These are phyloP conservation scores for Cystobasidium sp. DNA, from an alignment of 1,284 basidiomycete genomes.

Conservation along the genomic window DNA sequence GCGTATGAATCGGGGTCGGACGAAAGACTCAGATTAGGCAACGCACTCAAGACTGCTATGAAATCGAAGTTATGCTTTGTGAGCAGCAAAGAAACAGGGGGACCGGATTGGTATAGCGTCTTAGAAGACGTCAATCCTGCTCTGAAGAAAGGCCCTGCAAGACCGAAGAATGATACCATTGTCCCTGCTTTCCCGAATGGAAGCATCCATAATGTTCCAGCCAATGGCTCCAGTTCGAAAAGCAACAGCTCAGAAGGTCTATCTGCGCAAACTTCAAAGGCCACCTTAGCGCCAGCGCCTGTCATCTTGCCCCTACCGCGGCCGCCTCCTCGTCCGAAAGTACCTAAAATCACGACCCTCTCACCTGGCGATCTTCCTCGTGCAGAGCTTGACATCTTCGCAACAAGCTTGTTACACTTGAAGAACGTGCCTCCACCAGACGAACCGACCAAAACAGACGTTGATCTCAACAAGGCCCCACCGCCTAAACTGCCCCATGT, in stretches of 20 bases:
- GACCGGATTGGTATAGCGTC: neutral
- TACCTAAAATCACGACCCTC: neutral
- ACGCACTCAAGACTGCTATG: slow-evolving; percentile 3
- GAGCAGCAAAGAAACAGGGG: neutral
- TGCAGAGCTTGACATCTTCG: slow-evolving; percentile 16
- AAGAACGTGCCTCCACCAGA: slow-evolving; percentile 6
- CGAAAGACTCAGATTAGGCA: neutral
- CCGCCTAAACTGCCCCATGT: neutral
- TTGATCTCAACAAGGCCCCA: neutral
- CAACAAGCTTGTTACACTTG: slow-evolving; percentile 1
- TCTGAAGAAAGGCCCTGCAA: neutral
- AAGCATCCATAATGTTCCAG: too few species aligned
- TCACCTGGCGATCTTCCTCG: neutral
- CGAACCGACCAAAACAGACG: neutral
- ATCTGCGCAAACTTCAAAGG: neutral
- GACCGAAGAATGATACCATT: neutral
- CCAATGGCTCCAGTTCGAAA: too few species aligned
- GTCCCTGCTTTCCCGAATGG: too few species aligned
- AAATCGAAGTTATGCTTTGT: slow-evolving; percentile 2
- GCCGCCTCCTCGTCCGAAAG: neutral
- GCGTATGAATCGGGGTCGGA: slow-evolving; percentile 10
- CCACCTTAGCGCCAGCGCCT: neutral
- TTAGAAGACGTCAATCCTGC: slow-evolving; percentile 5
- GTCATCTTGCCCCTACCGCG: neutral
- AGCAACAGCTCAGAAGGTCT: neutral